Evolutionary conservation across 2,329 filamentous ascomycete genomes (phyloP), one percentile per base, ranked within the genome.

Genomic region (Pseudonectria buxi): DNA sequence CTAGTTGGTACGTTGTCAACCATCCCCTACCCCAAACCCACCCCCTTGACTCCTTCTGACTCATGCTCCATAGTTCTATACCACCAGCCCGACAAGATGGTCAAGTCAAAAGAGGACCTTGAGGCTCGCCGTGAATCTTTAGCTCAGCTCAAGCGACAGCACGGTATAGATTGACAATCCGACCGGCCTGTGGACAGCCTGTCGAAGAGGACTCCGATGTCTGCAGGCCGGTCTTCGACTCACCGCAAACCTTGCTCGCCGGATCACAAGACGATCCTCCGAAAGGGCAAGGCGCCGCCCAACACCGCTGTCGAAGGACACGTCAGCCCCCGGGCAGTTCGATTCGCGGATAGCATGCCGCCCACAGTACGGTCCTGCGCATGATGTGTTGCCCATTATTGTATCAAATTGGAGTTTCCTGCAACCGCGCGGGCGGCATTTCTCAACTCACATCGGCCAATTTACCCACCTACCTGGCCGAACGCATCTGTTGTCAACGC

Each of bases 91-190:
- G 75, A 79, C 56, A 78, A 78, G 71, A 78, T 77, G 66, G 61
- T 76, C 60, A 86, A 84, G 65, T 86, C 86, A 71, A 90, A 86
- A 81, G 86, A 92, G 68, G 88, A 95, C 68, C 76, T 96, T 58
- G 86, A 90, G 58, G 82, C 87, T 56, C 86, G 92, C 69, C 86
- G 92, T 69, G 86, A 94, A 65, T 92, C 90, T 74, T 81, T 98
- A 85, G 90, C 94, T 78, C 85, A 87, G 72, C 81, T 96, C 71
- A 98, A 98, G 74, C 80, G 83, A 62, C 86, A 96, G 67, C 88
- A 98, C 68, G 90, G 89, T 63, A 95, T 96, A 76, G 90, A 95
- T 81, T 98, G 87, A 90, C 78, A 78, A 77, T 76, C 72, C 73
- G 78, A 82, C 78, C 78, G 77, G 77, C 68, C 76, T 76, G 70